Percentiles rank a stretch among this genome's conserved stretches.
Conservation (phyloP, 495 filamentous ascomycete species). For the Xylaria longipes region DNA sequence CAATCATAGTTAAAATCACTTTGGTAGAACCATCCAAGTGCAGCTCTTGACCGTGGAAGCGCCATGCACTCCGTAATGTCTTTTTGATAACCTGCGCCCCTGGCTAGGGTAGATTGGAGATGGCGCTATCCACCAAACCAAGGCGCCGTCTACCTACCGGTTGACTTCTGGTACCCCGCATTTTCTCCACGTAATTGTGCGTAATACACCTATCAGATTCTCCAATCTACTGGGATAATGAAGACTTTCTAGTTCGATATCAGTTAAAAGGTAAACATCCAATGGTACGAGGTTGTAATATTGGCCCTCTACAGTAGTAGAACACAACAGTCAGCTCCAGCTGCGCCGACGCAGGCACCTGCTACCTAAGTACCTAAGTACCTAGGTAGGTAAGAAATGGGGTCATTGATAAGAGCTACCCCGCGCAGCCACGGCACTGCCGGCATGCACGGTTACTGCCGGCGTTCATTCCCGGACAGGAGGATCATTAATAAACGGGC, state of each 20-base stretch:
- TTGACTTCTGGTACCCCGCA: background rate
- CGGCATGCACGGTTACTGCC: constrained; percentile 12
- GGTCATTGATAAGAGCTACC: too few species aligned
- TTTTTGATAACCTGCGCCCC: background rate
- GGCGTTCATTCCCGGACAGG: background rate
- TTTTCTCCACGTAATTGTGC: background rate
- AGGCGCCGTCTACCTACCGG: background rate
- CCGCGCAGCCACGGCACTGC: constrained; percentile 7
- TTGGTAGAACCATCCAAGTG: background rate
- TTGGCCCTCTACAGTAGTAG: background rate
- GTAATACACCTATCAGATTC: background rate
- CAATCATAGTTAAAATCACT: background rate
- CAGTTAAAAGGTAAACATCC: background rate
- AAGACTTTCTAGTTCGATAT: background rate
- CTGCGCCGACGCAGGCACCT: too few species aligned
- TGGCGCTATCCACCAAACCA: background rate
- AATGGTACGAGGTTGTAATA: background rate
- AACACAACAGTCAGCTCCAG: background rate
- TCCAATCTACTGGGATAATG: background rate
- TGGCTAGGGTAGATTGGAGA: background rate
- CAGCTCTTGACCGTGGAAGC: background rate
- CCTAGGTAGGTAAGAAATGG: too few species aligned
- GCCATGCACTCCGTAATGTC: background rate
- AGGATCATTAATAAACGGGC: background rate
- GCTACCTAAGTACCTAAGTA: too few species aligned